Evolutionary conservation across 1,139 yeast species (phyloP), one percentile per base, ranked within the genome.

Genomic region (Meyerozyma smithsonii): DNA sequence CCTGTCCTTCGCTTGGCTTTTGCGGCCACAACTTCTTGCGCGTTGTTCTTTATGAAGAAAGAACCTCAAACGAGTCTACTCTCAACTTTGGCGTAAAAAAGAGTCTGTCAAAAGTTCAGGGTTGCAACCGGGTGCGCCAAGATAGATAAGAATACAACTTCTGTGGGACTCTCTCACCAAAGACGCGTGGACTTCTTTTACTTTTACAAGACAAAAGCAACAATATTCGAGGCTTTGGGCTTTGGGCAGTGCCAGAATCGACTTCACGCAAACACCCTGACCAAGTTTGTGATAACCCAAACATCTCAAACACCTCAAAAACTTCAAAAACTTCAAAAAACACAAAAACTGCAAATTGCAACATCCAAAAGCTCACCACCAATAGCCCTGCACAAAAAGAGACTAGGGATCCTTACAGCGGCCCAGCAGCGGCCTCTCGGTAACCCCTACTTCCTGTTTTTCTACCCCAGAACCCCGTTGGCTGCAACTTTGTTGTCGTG

Each of bases 171-270:
- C n/a, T n/a, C n/a, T n/a, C n/a, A n/a, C n/a, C n/a, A n/a, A n/a
- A n/a, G n/a, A n/a, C n/a, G n/a, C 48, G 77, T 89, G 11, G 96
- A 88, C 52, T 85, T 88, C 41, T 73, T 96, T 42, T 96, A 89
- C 58, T 87, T 69, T 62, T 88, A 85, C 61, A 61, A 72, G 42
- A 88, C 81, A 50, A 74, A 77, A 38, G 72, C 69, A 3, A 69
- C 77, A 8, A 75, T 78, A 10, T n/a, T n/a, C n/a, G n/a, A n/a
- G n/a, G n/a, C n/a, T n/a, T n/a, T n/a, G n/a, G n/a, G n/a, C n/a
- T n/a, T n/a, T n/a, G n/a, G n/a, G n/a, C n/a, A n/a, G n/a, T n/a
- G n/a, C n/a, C n/a, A n/a, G n/a, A n/a, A n/a, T n/a, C n/a, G n/a
- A n/a, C n/a, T n/a, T n/a, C n/a, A n/a, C n/a, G n/a, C n/a, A n/a